phyloP scores from a whole-genome alignment of 2,329 filamentous ascomycete species.

The Penicillium sp. region DNA sequence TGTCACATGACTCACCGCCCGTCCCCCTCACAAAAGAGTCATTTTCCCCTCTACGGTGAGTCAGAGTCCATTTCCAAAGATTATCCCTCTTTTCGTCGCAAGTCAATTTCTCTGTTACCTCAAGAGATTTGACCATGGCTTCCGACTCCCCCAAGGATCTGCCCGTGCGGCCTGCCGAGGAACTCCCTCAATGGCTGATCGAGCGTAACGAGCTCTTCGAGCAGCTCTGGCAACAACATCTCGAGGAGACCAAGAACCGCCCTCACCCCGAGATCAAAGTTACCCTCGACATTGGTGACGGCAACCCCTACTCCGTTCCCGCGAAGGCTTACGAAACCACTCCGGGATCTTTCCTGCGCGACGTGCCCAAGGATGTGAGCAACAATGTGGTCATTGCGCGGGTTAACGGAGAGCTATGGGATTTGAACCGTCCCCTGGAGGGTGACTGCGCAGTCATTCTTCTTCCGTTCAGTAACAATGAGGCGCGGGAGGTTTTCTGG shows the following conservation, averaged over 20 bases:
- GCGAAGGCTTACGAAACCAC: conserved; percentile 91
- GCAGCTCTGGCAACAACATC: conserved; percentile 75
- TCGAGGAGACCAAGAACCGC: conserved; percentile 63
- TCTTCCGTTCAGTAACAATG: conserved; percentile 68
- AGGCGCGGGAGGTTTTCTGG: conserved; percentile 95
- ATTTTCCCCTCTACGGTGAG: conserved; percentile 21
- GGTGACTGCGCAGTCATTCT: conserved; percentile 79
- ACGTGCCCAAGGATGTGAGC: conserved; percentile 83
- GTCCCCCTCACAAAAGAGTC: conserved; percentile 16
- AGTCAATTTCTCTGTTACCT: conserved; percentile 21
- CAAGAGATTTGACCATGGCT: conserved; percentile 27
- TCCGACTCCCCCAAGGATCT: conserved; percentile 35
- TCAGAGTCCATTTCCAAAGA: neutral
- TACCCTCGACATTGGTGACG: conserved; percentile 42
- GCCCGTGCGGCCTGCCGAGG: conserved; percentile 33
- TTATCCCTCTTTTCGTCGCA: conserved; percentile 10
- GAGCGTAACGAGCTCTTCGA: conserved; percentile 84
- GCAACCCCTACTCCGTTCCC: conserved; percentile 37
- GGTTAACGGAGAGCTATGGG: conserved; percentile 84
- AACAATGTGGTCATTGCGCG: conserved; percentile 76
- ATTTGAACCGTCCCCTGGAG: conserved; percentile 85
- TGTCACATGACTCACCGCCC: conserved; percentile 35
- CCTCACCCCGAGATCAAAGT: conserved; percentile 48
- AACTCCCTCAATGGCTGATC: conserved; percentile 69
- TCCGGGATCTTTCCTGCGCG: conserved; percentile 67